Base-by-base conservation (phyloP, 2,329 filamentous ascomycete species). In the Pseudogymnoascus verrucosus region DNA sequence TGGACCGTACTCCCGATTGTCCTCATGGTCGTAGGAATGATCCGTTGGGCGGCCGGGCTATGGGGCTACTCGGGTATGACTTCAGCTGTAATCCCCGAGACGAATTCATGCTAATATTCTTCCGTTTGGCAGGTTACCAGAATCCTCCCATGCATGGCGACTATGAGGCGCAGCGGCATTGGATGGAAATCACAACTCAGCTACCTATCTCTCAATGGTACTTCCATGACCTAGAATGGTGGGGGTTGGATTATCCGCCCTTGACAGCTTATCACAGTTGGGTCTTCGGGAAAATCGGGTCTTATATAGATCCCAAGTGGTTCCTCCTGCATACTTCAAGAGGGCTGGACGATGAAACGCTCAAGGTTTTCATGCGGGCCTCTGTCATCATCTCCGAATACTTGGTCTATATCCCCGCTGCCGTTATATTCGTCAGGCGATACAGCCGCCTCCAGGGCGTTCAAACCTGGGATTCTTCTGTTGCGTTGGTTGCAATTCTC, bases 241-340 rank as follows among this genome's bases (percentile, higher is more conserved):
- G 95, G 95, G 96, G 96, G 0, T 82, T 99, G 68, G 95, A 99
- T 77, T 99, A 99, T 75, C 95, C 95, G 64, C 95, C 95, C 62
- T 83, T 99, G 77, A 99, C 95, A 62, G 96, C 95, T 61, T 99
- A 99, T 77, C 95, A 99, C 76, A 97, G 93, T 79, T 98, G 93
- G 93, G 73, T 95, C n/a, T 79, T 96, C 66, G 95, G 95, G 67
- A 89, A 89, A 76, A 84, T 97, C 80, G 95, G 95, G 61, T 82
- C 85, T 62, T 75, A 87, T 39, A 89, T 98, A 74, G 82, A 96
- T 67, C 87, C 90, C 1, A 77, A 84, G 7, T 99, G 95, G 95
- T 99, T 98, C 74, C 87, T 87, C 10, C 84, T 99, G 12, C 85
- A 90, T 73, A 82, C 83, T 3, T 98, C 93, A 12, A 89, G 93